A percentile compares a stretch with the other conserved stretches of the same genome.
phyloP scores from a whole-genome alignment of 1,139 yeast species.

The Protomyces gravidus region DNA sequence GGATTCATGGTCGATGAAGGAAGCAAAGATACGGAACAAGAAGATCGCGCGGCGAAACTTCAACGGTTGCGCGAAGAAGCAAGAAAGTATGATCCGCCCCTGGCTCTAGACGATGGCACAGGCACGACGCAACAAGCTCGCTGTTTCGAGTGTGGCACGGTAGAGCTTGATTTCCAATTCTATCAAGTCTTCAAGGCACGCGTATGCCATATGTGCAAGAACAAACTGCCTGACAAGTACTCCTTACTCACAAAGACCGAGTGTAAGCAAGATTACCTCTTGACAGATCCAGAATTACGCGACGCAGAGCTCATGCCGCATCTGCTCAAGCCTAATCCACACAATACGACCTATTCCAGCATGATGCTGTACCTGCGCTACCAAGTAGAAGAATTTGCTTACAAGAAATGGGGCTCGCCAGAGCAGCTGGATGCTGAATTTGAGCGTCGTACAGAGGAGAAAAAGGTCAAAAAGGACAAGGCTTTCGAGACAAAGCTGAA shows the following conservation, averaged over 20 bases:
- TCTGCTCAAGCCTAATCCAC: conserved; percentile 90
- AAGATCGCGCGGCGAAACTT: conserved; percentile 8
- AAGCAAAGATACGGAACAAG: neutral
- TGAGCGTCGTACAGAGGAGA: conserved; percentile 71
- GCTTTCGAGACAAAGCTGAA: conserved; percentile 67
- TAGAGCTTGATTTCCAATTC: conserved; percentile 73
- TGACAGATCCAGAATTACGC: conserved; percentile 56
- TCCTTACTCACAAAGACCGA: conserved; percentile 91
- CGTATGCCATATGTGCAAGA: conserved; percentile 76
- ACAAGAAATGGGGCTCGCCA: conserved; percentile 89
- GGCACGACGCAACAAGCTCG: conserved; percentile 73
- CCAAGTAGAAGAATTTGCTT: conserved; percentile 89
- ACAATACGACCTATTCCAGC: conserved; percentile 75
- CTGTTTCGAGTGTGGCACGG: conserved; percentile 40
- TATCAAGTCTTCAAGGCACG: conserved; percentile 62
- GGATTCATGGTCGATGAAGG: conserved; percentile 64
- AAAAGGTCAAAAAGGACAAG: conserved; percentile 69
- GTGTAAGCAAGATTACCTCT: conserved; percentile 81
- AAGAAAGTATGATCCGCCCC: conserved; percentile 50
- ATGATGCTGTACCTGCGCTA: conserved; percentile 88
- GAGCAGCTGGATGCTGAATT: conserved; percentile 90
- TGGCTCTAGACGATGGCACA: conserved; percentile 57
- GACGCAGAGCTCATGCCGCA: conserved; percentile 67
- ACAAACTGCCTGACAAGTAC: conserved; percentile 75
- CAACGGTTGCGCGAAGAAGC: conserved; percentile 38